These are phyloP conservation scores for Sarcocystis neurona DNA, from an alignment of 169 alveolate genomes.

Conservation along the genomic window DNA sequence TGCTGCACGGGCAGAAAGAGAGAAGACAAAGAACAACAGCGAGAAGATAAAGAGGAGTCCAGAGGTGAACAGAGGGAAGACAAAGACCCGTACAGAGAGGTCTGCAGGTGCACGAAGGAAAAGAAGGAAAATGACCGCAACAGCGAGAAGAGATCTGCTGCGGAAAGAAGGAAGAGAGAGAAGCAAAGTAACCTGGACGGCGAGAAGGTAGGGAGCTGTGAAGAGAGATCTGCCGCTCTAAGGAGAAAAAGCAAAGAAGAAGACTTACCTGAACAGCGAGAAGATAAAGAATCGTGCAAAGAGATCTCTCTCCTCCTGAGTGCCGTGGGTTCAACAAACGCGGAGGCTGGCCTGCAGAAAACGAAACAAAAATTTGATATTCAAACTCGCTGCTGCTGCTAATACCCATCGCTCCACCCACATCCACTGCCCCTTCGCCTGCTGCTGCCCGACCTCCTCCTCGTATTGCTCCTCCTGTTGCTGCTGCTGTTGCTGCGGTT, in stretches of 20 bases:
- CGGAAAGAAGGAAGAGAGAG: neutral
- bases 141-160: neutral
- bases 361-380: constrained; percentile 3
- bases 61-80: too few species aligned
- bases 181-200: constrained; percentile 17
- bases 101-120: too few species aligned
- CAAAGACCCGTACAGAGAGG: too few species aligned
- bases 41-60: too few species aligned
- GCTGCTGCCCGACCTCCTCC: too few species aligned
- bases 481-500: too few species aligned
- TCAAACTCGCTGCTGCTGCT: too few species aligned
- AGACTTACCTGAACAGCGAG: constrained; percentile 26
- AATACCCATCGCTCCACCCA: too few species aligned
- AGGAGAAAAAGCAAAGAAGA: neutral
- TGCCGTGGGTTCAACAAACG: constrained; percentile 14
- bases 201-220: too few species aligned
- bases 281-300: constrained; percentile 24
- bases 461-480: too few species aligned
- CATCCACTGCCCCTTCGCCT: too few species aligned
- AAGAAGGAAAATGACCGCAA: too few species aligned
- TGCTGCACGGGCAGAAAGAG: neutral
- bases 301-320: constrained; percentile 34
- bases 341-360: constrained; percentile 5
- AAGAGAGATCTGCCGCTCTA: neutral
- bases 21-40: neutral